A percentile compares a stretch with the other conserved stretches of the same genome.
Conservation (phyloP, 768 basidiomycete genomes). For the Auriscalpium microsporum region DNA sequence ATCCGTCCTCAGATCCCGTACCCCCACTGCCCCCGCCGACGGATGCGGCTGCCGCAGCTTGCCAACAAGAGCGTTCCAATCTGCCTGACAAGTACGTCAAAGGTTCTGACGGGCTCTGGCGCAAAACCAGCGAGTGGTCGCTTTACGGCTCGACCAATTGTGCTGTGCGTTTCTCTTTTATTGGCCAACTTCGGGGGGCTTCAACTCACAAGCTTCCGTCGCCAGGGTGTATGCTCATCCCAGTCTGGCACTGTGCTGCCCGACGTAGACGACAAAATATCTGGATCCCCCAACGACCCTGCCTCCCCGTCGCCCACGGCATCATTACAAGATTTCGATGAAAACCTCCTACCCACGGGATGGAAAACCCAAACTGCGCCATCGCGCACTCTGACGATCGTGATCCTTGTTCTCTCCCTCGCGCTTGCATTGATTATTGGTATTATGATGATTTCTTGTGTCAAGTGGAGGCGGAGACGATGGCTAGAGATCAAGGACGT, state of each 20-base stretch:
- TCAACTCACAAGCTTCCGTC: conserved; percentile 21
- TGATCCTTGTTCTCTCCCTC: conserved; percentile 48
- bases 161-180: conserved; percentile 30
- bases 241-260: conserved; percentile 1
- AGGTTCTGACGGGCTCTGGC: conserved; percentile 15
- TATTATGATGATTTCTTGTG: conserved; percentile 49
- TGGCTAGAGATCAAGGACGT: conserved; percentile 36
- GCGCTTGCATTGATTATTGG: conserved; percentile 55
- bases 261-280: background rate
- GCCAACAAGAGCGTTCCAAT: background rate
- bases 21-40: background rate
- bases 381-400: conserved; percentile 3
- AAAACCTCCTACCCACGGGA: conserved; percentile 18
- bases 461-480: conserved; percentile 48
- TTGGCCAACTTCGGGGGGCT: conserved; percentile 11
- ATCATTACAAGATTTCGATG: conserved; percentile 9
- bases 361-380: conserved; percentile 7
- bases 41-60: background rate
- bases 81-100: conserved; percentile 16
- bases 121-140: conserved; percentile 33
- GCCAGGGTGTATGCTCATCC: background rate
- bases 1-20: background rate
- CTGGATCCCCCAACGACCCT: conserved; percentile 7
- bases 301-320: conserved; percentile 3
- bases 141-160: conserved; percentile 67